Conservation (phyloP, 768 basidiomycete species). For the Piloderma croceum region DNA sequence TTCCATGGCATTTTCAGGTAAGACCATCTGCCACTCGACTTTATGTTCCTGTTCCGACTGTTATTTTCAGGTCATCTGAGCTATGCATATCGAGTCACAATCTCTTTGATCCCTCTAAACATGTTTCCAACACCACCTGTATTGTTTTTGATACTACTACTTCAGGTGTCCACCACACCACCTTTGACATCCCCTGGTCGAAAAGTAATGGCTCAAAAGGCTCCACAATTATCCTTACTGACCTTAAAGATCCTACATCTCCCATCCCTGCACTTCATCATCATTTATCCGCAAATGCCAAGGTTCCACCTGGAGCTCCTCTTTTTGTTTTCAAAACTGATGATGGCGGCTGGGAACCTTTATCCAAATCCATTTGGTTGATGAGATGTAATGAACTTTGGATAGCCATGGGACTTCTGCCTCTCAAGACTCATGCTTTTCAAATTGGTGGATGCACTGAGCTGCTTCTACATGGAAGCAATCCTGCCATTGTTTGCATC, state of each 20-base stretch:
- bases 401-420: slow-evolving; percentile 4
- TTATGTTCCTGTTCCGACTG: neutral
- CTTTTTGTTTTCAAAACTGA: slow-evolving; percentile 11
- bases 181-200: slow-evolving; percentile 31
- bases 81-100: slow-evolving; percentile 3
- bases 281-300: slow-evolving; percentile 16
- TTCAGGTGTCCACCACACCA: slow-evolving; percentile 1
- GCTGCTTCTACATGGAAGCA: slow-evolving; percentile 21
- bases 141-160: neutral
- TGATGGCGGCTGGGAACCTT: slow-evolving; percentile 2
- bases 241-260: slow-evolving; percentile 7
- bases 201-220: slow-evolving; percentile 26
- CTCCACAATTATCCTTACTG: slow-evolving; percentile 25
- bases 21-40: neutral
- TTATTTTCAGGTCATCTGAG: slow-evolving; percentile 6
- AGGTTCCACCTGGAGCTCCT: slow-evolving; percentile 12
- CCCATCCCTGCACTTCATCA: slow-evolving; percentile 17
- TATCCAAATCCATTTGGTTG: slow-evolving; percentile 12
- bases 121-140: slow-evolving; percentile 2
- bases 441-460: slow-evolving; percentile 24
- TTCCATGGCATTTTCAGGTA: slow-evolving; percentile 20
- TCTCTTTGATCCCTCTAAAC: slow-evolving; percentile 4
- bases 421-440: slow-evolving; percentile 20
- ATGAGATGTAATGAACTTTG: slow-evolving; percentile 12
- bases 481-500: slow-evolving; percentile 27